phyloP scores from a whole-genome alignment of 1,284 basidiomycete genomes.

The Cerioporus squamosus region DNA sequence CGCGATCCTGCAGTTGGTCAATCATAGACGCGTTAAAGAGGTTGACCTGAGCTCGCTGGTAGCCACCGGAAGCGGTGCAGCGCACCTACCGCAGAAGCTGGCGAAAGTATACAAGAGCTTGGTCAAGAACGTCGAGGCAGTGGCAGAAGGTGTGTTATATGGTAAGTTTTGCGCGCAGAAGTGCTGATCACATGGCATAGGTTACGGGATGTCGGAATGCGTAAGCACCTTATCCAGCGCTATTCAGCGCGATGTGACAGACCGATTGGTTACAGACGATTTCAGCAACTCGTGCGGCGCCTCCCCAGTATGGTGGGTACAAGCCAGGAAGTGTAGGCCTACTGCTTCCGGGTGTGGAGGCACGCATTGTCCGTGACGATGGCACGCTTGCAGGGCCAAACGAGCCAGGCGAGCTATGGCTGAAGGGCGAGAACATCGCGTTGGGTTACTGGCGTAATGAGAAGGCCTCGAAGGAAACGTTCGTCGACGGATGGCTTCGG shows the following conservation, averaged over 20 bases:
- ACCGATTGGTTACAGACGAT: constrained; percentile 53
- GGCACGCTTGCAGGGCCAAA: constrained; percentile 55
- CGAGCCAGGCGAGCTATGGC: constrained; percentile 69
- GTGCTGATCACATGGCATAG: constrained; percentile 35
- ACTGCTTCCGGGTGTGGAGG: constrained; percentile 66
- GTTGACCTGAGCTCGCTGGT: constrained; percentile 59
- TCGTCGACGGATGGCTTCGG: constrained; percentile 68
- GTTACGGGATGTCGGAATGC: constrained; percentile 78
- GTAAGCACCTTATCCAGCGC: constrained; percentile 48
- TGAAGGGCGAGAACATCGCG: constrained; percentile 57
- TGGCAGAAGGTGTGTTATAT: constrained; percentile 53
- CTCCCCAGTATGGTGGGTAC: constrained; percentile 50
- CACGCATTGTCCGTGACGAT: constrained; percentile 62
- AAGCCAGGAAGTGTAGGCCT: constrained; percentile 57
- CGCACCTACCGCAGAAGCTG: constrained; percentile 66
- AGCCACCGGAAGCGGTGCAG: constrained; percentile 57
- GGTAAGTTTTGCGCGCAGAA: neutral
- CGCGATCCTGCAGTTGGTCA: constrained; percentile 65
- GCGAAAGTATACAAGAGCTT: constrained; percentile 44
- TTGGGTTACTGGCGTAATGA: constrained; percentile 75
- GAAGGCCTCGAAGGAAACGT: constrained; percentile 65
- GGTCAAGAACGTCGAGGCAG: constrained; percentile 38
- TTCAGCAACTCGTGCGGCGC: constrained; percentile 45
- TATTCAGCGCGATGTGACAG: neutral
- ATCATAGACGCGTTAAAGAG: constrained; percentile 51